These are phyloP conservation scores for Yarrowia sp. DNA, from an alignment of 805 yeast species.

Conservation along the genomic window DNA sequence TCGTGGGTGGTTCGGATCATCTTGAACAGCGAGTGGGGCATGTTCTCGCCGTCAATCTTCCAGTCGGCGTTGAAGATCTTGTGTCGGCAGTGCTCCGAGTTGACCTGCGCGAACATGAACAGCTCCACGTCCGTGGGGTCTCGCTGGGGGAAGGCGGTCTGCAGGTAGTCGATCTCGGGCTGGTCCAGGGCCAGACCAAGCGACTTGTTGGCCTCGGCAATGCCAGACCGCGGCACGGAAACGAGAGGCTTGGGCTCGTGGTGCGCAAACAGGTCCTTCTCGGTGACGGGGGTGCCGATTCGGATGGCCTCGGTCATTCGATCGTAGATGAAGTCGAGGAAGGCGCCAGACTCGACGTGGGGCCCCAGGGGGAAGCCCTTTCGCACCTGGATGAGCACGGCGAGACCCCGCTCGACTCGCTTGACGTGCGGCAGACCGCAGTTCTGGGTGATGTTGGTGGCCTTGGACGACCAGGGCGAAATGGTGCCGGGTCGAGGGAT, in stretches of 20 bases:
- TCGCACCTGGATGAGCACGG: constrained; percentile 67
- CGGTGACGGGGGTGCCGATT: constrained; percentile 55
- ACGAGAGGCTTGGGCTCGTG: constrained; percentile 82
- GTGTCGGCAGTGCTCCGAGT: constrained; percentile 99
- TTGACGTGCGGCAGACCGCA: constrained; percentile 77
- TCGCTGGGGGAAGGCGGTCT: constrained; percentile 78
- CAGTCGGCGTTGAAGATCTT: constrained; percentile 98
- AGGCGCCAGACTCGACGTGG: constrained; percentile 51
- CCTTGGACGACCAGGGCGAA: constrained; percentile 99
- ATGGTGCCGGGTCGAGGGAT: constrained; percentile 94
- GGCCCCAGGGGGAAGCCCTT: constrained; percentile 66
- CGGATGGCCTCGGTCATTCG: constrained; percentile 83
- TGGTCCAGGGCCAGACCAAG: constrained; percentile 92
- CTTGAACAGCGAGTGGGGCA: constrained; percentile 75
- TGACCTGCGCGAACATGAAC: constrained; percentile 99
- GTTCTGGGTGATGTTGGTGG: constrained; percentile 87
- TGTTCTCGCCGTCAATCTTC: constrained; percentile 83
- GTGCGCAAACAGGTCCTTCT: constrained; percentile 70
- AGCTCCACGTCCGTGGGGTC: constrained; percentile 97
- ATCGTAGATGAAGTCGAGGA: constrained; percentile 75
- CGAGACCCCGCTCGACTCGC: constrained; percentile 88
- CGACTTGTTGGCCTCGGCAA: constrained; percentile 72
- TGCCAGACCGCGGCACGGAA: constrained; percentile 51
- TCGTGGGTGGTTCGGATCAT: constrained; percentile 95
- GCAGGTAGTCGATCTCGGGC: constrained; percentile 88